Conservation (phyloP, 768 basidiomycete species). For the Candolleomyces eurysporus region DNA sequence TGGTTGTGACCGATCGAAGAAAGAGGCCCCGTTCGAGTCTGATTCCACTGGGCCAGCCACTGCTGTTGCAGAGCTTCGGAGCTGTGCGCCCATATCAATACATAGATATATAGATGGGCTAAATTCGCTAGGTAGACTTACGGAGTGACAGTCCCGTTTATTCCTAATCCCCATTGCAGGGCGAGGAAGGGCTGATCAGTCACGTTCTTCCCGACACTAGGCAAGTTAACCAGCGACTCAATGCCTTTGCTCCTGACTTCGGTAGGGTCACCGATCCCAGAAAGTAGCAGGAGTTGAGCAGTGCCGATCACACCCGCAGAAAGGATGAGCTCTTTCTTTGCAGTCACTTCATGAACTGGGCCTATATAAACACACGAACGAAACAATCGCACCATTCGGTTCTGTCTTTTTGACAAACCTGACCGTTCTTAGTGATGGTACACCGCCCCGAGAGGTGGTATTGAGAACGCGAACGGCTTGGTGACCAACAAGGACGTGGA, state of each 20-base stretch:
- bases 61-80: background rate
- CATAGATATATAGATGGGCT: background rate
- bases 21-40: constrained; percentile 11
- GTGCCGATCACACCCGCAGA: constrained; percentile 29
- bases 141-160: constrained; percentile 4
- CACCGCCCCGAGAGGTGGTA: background rate
- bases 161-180: background rate
- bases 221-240: constrained; percentile 19
- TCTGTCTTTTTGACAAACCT: background rate
- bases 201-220: constrained; percentile 28
- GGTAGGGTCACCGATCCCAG: constrained; percentile 24
- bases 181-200: constrained; percentile 20
- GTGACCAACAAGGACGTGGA: constrained; percentile 17
- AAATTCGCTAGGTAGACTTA: background rate
- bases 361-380: background rate
- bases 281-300: constrained; percentile 25
- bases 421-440: constrained; percentile 3
- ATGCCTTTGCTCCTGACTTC: constrained; percentile 15
- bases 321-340: constrained; percentile 29
- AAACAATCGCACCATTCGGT: background rate
- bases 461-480: background rate
- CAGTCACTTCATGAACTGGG: constrained; percentile 11
- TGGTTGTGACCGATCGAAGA: constrained; percentile 1
- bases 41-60: constrained; percentile 13
- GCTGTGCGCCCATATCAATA: background rate